phyloP scores from a whole-genome alignment of 2,329 filamentous ascomycete genomes.

The Ophiocordyceps camponoti-leonardi region DNA sequence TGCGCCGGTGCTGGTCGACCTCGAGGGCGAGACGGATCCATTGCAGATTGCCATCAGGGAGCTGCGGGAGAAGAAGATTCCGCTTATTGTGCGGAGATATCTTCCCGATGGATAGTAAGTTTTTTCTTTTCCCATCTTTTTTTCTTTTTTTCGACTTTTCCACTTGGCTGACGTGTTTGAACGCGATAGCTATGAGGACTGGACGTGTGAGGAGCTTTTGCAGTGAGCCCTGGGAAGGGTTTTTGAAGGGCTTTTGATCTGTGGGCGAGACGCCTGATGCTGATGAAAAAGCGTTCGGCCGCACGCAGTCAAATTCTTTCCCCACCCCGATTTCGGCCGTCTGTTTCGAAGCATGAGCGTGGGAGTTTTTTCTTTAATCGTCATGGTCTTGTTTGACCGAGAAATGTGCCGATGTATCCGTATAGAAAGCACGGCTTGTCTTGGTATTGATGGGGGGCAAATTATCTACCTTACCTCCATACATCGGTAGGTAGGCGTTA shows the following conservation, averaged over 20 bases:
- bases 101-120: slow-evolving; percentile 79
- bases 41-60: slow-evolving; percentile 97
- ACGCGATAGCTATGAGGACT: slow-evolving; percentile 76
- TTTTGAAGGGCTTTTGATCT: too few species aligned
- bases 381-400: neutral
- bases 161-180: neutral
- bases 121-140: neutral
- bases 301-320: too few species aligned
- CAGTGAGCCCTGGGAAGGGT: slow-evolving; percentile 21
- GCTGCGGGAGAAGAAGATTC: slow-evolving; percentile 95
- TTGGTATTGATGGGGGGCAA: neutral
- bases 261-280: too few species aligned
- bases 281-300: too few species aligned
- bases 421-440: neutral
- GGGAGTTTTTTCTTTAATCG: slow-evolving; percentile 1
- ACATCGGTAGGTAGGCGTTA: too few species aligned
- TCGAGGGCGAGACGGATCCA: slow-evolving; percentile 95
- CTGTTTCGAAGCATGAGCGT: neutral
- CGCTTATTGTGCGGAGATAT: slow-evolving; percentile 84
- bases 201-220: slow-evolving; percentile 92
- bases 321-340: neutral
- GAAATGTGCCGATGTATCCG: too few species aligned
- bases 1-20: slow-evolving; percentile 85
- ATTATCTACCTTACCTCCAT: too few species aligned
- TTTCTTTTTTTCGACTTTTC: neutral